Conservation (phyloP, 257 asterid genomes). For the Rhazya stricta region DNA sequence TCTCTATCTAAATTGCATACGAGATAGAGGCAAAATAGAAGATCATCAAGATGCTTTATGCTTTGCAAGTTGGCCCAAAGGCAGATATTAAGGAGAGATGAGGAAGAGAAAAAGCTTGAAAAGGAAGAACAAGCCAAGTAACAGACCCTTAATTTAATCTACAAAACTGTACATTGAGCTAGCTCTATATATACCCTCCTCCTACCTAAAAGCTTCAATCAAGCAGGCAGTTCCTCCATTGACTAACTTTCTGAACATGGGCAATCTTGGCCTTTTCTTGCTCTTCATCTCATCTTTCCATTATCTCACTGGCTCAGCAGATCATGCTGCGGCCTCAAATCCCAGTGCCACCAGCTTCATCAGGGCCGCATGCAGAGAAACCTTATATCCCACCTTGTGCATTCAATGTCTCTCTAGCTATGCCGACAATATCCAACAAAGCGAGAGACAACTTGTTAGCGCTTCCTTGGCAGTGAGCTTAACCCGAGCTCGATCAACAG, state of each 20-base stretch:
- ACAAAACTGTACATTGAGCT: background rate
- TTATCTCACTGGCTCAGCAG: constrained; percentile 15
- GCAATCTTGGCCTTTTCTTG: constrained; percentile 22
- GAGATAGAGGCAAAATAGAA: constrained; percentile 6
- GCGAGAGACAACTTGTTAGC: constrained; percentile 42
- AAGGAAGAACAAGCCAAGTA: constrained; percentile 5
- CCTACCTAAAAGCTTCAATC: background rate
- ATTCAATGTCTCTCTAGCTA: constrained; percentile 44
- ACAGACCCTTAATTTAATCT: background rate
- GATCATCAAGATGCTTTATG: background rate
- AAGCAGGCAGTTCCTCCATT: background rate
- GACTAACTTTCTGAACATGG: constrained; percentile 22
- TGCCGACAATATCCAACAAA: constrained; percentile 36
- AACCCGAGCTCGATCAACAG: constrained; percentile 33
- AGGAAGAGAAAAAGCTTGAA: constrained; percentile 1
- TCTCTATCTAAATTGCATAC: constrained; percentile 11
- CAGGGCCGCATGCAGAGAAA: constrained; percentile 46
- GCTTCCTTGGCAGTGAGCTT: constrained; percentile 55
- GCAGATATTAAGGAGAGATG: background rate
- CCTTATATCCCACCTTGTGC: constrained; percentile 56
- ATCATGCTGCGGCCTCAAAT: constrained; percentile 13
- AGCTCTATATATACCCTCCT: background rate
- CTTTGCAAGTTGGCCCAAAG: constrained; percentile 17
- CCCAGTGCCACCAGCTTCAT: constrained; percentile 36
- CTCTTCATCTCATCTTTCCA: constrained; percentile 29